A percentile compares a stretch with the other conserved stretches of the same genome.
These are phyloP conservation scores for Panaeolus cyanescens DNA, from an alignment of 768 basidiomycete species.

Conservation along the genomic window DNA sequence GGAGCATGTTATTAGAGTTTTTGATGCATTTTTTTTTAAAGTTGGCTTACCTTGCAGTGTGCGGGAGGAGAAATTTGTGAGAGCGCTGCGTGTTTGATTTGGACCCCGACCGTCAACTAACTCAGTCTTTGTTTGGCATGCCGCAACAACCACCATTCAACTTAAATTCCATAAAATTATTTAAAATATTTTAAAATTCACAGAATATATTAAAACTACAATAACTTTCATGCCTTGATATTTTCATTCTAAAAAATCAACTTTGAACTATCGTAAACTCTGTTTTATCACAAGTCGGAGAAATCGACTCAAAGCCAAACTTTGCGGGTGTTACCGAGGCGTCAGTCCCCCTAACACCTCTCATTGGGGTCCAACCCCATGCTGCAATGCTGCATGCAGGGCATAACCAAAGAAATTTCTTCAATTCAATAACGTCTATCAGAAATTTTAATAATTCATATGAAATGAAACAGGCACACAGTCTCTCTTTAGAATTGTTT, in stretches of 20 bases:
- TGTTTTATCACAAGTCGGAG: background rate
- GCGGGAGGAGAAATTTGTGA: conserved; percentile 57
- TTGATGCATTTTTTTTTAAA: conserved; percentile 56
- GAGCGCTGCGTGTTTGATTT: conserved; percentile 32
- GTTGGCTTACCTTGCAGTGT: conserved; percentile 72
- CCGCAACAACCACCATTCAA: background rate
- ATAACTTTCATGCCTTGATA: background rate
- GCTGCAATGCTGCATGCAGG: background rate
- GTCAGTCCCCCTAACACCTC: background rate
- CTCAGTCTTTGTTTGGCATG: conserved; percentile 10
- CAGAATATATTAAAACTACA: no score
- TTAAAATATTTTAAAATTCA: background rate
- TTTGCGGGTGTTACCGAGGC: background rate
- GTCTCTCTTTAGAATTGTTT: no score
- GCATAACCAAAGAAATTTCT: background rate
- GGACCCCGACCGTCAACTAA: conserved; percentile 38
- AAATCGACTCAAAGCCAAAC: background rate
- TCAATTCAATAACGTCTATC: no score
- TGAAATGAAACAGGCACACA: background rate
- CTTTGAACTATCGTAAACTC: background rate
- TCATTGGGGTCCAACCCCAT: background rate
- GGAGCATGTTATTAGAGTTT: conserved; percentile 60
- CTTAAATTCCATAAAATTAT: background rate
- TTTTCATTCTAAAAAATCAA: background rate
- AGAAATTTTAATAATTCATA: no score